phyloP scores from a whole-genome alignment of 371 early-diverging fungal species.

The Apophysomyces variabilis region DNA sequence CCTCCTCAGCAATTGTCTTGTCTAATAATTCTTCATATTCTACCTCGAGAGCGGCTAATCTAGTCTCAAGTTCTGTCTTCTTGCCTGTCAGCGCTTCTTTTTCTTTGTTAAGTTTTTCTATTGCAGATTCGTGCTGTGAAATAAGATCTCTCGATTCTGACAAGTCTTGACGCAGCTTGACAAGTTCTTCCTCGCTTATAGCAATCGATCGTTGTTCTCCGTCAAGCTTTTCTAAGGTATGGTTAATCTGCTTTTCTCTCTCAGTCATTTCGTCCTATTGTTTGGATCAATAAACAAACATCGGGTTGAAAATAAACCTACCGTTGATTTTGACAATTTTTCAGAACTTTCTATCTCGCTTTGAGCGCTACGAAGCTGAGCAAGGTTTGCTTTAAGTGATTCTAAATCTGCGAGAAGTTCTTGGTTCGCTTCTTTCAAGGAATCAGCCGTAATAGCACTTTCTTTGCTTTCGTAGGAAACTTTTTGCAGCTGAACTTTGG shows the following conservation, averaged over 20 bases:
- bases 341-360: neutral
- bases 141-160: constrained; percentile 73
- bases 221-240: neutral
- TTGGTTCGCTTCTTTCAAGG: constrained; percentile 80
- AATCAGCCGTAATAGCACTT: constrained; percentile 78
- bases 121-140: constrained; percentile 71
- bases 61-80: constrained; percentile 74
- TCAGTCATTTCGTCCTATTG: neutral
- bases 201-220: neutral
- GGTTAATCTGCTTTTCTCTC: neutral
- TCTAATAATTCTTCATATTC: constrained; percentile 94
- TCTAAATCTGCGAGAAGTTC: constrained; percentile 73
- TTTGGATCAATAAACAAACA: neutral
- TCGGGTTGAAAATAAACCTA: neutral
- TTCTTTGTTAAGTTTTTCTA: constrained; percentile 65
- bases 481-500: constrained; percentile 84
- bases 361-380: constrained; percentile 37
- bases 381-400: constrained; percentile 64
- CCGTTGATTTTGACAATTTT: neutral
- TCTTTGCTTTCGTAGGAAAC: constrained; percentile 86
- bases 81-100: constrained; percentile 65
- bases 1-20: constrained; percentile 92
- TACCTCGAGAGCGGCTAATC: constrained; percentile 72
- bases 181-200: constrained; percentile 73
- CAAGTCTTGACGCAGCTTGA: constrained; percentile 75